A percentile compares a stretch with the other conserved stretches of the same genome.
Conservation (phyloP, 768 basidiomycete species). For the Boletus subparvulus region DNA sequence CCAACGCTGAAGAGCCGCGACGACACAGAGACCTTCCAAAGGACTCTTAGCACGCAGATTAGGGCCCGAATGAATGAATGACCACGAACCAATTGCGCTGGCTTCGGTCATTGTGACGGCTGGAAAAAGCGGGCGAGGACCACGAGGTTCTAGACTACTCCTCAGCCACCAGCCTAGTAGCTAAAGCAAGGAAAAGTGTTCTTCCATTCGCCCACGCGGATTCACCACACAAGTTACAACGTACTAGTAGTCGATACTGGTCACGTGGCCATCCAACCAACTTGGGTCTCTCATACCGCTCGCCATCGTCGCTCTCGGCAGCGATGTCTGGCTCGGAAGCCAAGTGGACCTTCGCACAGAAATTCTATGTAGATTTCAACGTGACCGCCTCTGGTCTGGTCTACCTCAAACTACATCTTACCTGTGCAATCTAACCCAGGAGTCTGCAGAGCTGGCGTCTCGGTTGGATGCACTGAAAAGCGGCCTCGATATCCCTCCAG, state of each 20-base stretch:
- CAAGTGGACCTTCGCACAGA: slow-evolving; percentile 32
- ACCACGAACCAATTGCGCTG: slow-evolving; percentile 13
- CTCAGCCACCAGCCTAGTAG: too few species aligned
- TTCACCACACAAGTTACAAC: background rate
- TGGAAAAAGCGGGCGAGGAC: background rate
- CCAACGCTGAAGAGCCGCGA: slow-evolving; percentile 20
- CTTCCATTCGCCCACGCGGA: too few species aligned
- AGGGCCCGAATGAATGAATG: background rate
- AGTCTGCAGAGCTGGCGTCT: slow-evolving; percentile 45
- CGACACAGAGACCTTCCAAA: slow-evolving; percentile 14
- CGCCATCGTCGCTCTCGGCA: background rate
- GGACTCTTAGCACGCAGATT: background rate
- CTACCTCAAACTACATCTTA: background rate
- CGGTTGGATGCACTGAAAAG: slow-evolving; percentile 44
- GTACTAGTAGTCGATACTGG: too few species aligned
- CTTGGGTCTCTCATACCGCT: too few species aligned
- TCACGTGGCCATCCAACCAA: too few species aligned
- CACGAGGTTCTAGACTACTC: too few species aligned
- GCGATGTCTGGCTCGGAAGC: slow-evolving; percentile 22
- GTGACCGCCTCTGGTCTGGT: slow-evolving; percentile 26
- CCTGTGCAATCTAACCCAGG: slow-evolving; percentile 14
- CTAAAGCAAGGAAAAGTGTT: background rate
- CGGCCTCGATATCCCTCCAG: slow-evolving; percentile 26
- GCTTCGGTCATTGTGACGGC: slow-evolving; percentile 20
- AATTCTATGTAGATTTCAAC: slow-evolving; percentile 28